A percentile compares a stretch with the other conserved stretches of the same genome.
These are phyloP conservation scores for Oryza meridionalis DNA, from an alignment of 176 grass and related monocot species.

Conservation along the genomic window DNA sequence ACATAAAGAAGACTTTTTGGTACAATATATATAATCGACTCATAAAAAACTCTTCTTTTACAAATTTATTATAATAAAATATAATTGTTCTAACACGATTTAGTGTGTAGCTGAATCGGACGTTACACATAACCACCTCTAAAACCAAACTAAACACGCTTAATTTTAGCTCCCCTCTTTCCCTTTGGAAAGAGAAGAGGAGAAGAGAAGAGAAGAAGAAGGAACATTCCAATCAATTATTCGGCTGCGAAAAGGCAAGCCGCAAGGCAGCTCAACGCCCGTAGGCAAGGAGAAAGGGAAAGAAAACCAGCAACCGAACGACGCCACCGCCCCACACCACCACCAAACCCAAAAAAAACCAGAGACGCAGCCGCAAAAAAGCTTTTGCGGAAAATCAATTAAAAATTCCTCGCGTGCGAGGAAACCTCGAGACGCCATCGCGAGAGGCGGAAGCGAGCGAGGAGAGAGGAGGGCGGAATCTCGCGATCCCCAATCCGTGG, in stretches of 20 bases:
- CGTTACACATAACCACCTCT: neutral
- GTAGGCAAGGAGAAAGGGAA: neutral
- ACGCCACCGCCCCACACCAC: neutral
- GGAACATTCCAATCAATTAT: constrained; percentile 25
- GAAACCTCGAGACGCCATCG: constrained; percentile 46
- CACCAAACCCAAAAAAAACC: neutral
- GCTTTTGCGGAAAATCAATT: constrained; percentile 10
- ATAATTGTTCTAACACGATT: no score
- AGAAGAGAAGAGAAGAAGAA: neutral
- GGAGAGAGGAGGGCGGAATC: constrained; percentile 26
- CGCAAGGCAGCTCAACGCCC: neutral
- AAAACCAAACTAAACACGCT: neutral
- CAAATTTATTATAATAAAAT: neutral
- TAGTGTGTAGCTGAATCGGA: neutral
- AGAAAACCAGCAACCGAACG: neutral
- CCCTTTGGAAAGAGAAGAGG: no score
- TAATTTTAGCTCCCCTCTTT: neutral
- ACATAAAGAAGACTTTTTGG: no score
- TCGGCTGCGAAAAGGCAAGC: neutral
- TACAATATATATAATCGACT: no score
- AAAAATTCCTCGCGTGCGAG: constrained; percentile 44
- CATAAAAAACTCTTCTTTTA: neutral
- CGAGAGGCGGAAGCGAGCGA: neutral
- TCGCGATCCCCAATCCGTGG: constrained; percentile 55
- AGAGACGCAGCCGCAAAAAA: constrained; percentile 24